Percentiles rank a stretch among this genome's conserved stretches.
Conservation (phyloP, 2,329 filamentous ascomycete species). For the Colletotrichum chrysophilum region DNA sequence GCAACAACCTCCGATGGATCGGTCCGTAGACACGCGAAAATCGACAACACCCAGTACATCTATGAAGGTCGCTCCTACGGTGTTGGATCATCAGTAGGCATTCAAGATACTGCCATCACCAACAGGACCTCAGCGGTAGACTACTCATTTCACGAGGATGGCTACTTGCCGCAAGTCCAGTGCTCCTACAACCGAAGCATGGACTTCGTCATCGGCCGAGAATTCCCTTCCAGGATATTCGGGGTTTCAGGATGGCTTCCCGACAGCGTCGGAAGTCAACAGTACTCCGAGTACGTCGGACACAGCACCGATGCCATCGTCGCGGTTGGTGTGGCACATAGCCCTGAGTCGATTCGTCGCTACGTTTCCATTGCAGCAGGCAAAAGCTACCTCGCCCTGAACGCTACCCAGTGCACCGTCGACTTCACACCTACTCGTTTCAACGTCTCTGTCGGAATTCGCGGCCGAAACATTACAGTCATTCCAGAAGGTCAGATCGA, state of each 20-base stretch:
- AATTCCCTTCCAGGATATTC: conserved; percentile 10
- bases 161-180: conserved; percentile 34
- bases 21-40: conserved; percentile 25
- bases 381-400: conserved; percentile 31
- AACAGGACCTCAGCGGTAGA: background rate
- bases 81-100: conserved; percentile 28
- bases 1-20: conserved; percentile 25
- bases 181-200: conserved; percentile 40
- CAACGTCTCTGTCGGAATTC: conserved; percentile 33
- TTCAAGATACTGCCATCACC: conserved; percentile 16
- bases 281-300: conserved; percentile 35
- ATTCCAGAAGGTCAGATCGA: conserved; percentile 20
- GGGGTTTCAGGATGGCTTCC: conserved; percentile 1
- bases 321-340: conserved; percentile 34
- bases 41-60: conserved; percentile 28
- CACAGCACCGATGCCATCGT: conserved; percentile 31
- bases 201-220: conserved; percentile 28
- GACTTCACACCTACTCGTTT: conserved; percentile 31
- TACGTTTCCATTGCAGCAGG: conserved; percentile 35
- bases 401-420: conserved; percentile 35
- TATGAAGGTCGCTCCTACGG: conserved; percentile 33
- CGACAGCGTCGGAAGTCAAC: conserved; percentile 15
- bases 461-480: conserved; percentile 32
- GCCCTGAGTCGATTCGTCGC: conserved; percentile 23
- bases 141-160: conserved; percentile 38